These are phyloP conservation scores for Spergularia marina DNA, from an alignment of 148 eudicot genomes.

Conservation along the genomic window DNA sequence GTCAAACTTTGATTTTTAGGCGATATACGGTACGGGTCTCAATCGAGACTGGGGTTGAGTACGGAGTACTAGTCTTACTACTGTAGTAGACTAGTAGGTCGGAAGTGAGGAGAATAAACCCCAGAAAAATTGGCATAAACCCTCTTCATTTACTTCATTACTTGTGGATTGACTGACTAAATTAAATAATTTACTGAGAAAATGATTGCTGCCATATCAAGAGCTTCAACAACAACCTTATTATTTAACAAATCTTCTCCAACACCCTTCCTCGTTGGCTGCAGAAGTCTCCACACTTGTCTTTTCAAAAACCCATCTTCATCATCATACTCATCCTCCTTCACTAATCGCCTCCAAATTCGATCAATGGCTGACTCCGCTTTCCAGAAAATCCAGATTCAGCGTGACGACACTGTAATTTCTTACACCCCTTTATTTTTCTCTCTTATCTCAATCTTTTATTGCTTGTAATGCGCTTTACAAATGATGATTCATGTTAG, in stretches of 20 bases:
- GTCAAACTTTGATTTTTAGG: too few species aligned
- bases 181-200: neutral
- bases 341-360: conserved; percentile 29
- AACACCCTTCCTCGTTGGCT: neutral
- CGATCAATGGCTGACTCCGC: conserved; percentile 70
- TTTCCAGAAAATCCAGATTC: conserved; percentile 75
- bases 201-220: conserved; percentile 17
- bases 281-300: neutral
- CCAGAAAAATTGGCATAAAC: neutral
- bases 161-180: neutral
- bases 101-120: neutral
- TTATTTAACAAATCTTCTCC: conserved; percentile 12
- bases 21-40: too few species aligned
- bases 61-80: too few species aligned
- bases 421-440: neutral
- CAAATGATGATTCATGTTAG: too few species aligned
- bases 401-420: conserved; percentile 65
- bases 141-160: too few species aligned
- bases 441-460: neutral
- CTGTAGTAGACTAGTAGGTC: too few species aligned
- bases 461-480: too few species aligned
- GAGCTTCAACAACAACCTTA: conserved; percentile 24
- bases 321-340: neutral
- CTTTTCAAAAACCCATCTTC: neutral
- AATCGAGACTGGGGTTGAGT: too few species aligned